Evolutionary conservation across 257 asterid species (phyloP).

Genomic region (Striga asiatica): DNA sequence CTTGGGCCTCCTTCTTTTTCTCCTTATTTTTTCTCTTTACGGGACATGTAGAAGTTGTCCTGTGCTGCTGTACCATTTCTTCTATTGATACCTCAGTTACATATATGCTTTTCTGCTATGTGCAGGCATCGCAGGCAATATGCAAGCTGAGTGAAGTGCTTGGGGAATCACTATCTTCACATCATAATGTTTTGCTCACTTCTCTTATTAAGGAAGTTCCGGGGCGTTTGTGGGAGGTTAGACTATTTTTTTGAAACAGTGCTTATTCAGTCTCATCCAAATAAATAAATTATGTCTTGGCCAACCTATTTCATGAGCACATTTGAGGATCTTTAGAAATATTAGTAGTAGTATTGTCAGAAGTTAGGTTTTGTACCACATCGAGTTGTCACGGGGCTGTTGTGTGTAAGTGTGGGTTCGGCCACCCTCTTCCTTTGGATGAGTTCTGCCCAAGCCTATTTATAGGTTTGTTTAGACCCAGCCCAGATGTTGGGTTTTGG

Average conservation of each 20-base stretch:
- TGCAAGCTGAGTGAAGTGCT: conserved; percentile 81
- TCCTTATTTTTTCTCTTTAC: background rate
- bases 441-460: too few relatives aligned
- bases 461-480: too few relatives aligned
- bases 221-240: conserved; percentile 98
- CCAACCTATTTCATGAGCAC: background rate
- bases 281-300: conserved; percentile 8
- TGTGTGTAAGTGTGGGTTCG: too few relatives aligned
- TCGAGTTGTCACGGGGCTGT: too few relatives aligned
- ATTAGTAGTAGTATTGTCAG: too few relatives aligned
- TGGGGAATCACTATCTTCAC: conserved; percentile 68
- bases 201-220: conserved; percentile 89
- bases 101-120: conserved; percentile 19
- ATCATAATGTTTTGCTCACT: conserved; percentile 55
- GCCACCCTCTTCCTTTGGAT: too few relatives aligned
- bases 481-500: too few relatives aligned
- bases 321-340: background rate
- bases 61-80: conserved; percentile 1
- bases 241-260: background rate
- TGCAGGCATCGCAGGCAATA: conserved; percentile 83
- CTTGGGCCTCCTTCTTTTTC: background rate
- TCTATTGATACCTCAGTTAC: conserved; percentile 1
- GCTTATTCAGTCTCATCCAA: background rate
- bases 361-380: too few relatives aligned
- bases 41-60: background rate